These are phyloP conservation scores for Quillaja saponaria DNA, from an alignment of 306 rosid genomes.

Conservation along the genomic window DNA sequence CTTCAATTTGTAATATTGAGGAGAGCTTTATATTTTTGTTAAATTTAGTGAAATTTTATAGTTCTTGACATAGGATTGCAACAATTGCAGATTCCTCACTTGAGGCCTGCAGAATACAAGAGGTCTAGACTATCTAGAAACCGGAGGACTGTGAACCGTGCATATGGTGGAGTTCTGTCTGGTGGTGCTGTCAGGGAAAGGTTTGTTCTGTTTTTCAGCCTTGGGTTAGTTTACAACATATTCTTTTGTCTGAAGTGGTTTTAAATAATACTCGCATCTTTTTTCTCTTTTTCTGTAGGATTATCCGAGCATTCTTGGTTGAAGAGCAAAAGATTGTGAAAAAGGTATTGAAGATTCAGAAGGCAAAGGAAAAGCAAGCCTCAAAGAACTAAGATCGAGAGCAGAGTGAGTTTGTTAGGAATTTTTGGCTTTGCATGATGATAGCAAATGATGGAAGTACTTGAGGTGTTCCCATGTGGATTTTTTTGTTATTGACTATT, in stretches of 20 bases:
- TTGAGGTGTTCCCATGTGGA: slow-evolving; percentile 33
- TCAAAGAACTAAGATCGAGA: slow-evolving; percentile 41
- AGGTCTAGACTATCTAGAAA: slow-evolving; percentile 72
- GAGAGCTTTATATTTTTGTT: no score
- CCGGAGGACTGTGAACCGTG: slow-evolving; percentile 71
- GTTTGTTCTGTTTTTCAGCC: slow-evolving; percentile 37
- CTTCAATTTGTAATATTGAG: no score
- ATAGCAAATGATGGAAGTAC: slow-evolving; percentile 30
- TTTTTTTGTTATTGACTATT: slow-evolving; percentile 31
- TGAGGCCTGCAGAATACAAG: slow-evolving; percentile 75
- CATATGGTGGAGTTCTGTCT: slow-evolving; percentile 73
- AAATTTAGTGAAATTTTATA: no score
- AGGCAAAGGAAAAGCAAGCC: slow-evolving; percentile 65
- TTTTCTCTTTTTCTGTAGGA: slow-evolving; percentile 35
- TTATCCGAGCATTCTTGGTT: slow-evolving; percentile 69
- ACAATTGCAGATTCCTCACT: slow-evolving; percentile 66
- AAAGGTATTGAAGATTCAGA: slow-evolving; percentile 80
- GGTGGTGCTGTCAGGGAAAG: slow-evolving; percentile 82
- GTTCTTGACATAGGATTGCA: neutral
- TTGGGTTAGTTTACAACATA: neutral
- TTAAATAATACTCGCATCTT: neutral
- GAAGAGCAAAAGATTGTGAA: slow-evolving; percentile 82
- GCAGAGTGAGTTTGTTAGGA: slow-evolving; percentile 26
- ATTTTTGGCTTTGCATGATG: slow-evolving; percentile 36
- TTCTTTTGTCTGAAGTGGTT: neutral